phyloP scores from a whole-genome alignment of 2,329 filamentous ascomycete genomes.

The Fusarium poae region DNA sequence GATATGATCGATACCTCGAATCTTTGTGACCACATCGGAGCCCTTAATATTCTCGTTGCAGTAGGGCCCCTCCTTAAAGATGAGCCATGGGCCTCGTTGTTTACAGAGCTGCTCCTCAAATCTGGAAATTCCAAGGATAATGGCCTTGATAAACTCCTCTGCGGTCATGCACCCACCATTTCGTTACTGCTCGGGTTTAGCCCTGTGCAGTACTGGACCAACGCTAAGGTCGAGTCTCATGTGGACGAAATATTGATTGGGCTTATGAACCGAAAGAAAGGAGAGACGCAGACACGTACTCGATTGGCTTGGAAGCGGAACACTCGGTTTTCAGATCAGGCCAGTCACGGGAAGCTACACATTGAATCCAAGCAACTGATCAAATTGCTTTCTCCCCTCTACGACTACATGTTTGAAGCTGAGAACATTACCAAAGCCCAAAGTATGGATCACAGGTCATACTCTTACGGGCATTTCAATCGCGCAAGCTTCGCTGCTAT shows the following conservation, averaged over 20 bases:
- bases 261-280: constrained; percentile 22
- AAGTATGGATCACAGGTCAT: constrained; percentile 16
- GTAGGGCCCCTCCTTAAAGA: constrained; percentile 61
- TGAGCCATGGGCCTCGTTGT: constrained; percentile 60
- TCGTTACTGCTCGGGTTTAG: constrained; percentile 65
- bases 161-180: constrained; percentile 61
- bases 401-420: constrained; percentile 60
- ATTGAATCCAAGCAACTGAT: constrained; percentile 57
- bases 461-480: constrained; percentile 52
- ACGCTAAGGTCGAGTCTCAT: constrained; percentile 57
- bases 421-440: constrained; percentile 52
- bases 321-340: constrained; percentile 49
- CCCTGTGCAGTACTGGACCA: constrained; percentile 65
- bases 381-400: constrained; percentile 57
- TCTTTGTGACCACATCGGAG: constrained; percentile 56
- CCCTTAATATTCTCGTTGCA: constrained; percentile 57
- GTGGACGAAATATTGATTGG: constrained; percentile 56
- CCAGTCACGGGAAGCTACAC: constrained; percentile 43
- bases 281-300: constrained; percentile 47
- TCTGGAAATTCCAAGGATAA: constrained; percentile 42
- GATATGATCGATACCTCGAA: constrained; percentile 69
- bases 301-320: constrained; percentile 56
- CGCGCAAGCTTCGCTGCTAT: constrained; percentile 57
- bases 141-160: constrained; percentile 59
- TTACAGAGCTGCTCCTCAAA: constrained; percentile 61